Conservation (phyloP, 331 rosid genomes). For the Acacia concinna region DNA sequence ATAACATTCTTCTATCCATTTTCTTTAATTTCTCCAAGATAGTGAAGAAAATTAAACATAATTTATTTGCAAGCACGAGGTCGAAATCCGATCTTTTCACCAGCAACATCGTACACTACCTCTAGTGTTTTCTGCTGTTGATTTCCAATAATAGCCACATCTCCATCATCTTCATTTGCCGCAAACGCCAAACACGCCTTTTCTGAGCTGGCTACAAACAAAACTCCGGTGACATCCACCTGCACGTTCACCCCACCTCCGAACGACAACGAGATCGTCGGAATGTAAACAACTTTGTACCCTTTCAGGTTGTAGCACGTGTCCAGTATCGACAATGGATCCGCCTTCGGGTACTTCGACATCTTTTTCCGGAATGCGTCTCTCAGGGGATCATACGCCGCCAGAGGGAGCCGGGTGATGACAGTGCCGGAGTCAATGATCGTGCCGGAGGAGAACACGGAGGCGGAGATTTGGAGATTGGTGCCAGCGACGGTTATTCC, state of each 20-base stretch:
- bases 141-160: constrained; percentile 62
- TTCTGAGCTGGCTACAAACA: constrained; percentile 7
- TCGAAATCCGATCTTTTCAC: neutral
- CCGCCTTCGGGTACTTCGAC: constrained; percentile 45
- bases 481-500: constrained; percentile 43
- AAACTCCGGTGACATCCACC: constrained; percentile 29
- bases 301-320: constrained; percentile 68
- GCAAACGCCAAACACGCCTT: constrained; percentile 78
- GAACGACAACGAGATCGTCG: constrained; percentile 44
- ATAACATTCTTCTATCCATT: no score
- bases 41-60: neutral
- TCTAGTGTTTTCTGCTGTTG: constrained; percentile 64
- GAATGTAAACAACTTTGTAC: constrained; percentile 3
- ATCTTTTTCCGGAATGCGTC: constrained; percentile 42
- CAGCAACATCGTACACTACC: constrained; percentile 62
- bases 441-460: constrained; percentile 51
- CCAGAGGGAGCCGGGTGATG: constrained; percentile 63
- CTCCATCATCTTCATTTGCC: constrained; percentile 29
- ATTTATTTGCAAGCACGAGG: neutral
- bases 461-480: constrained; percentile 31
- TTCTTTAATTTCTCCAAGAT: neutral
- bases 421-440: constrained; percentile 83
- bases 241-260: constrained; percentile 35
- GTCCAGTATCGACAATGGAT: constrained; percentile 41
- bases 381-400: constrained; percentile 47